phyloP scores from a whole-genome alignment of 306 rosid species.

The Trichosanthes cucumerina region DNA sequence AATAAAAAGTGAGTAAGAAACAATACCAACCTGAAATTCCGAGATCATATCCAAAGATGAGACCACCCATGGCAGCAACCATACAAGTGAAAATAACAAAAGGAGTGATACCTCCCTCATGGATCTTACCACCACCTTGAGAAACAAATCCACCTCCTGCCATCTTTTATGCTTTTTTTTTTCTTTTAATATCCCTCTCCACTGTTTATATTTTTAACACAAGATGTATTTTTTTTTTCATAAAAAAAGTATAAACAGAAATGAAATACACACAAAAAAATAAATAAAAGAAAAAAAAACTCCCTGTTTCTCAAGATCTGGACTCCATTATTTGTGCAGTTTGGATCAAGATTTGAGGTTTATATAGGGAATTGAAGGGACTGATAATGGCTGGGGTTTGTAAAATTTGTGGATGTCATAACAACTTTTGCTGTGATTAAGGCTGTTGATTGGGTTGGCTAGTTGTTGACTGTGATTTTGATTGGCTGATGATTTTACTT shows the following conservation, averaged over 20 bases:
- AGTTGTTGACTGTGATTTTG: not conserved
- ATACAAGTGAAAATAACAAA: conserved; percentile 21
- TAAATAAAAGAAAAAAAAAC: not conserved
- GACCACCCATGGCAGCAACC: conserved; percentile 46
- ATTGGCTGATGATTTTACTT: not conserved
- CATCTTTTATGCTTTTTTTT: conserved; percentile 7
- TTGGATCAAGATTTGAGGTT: not conserved
- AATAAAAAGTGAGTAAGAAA: not conserved
- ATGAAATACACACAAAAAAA: not conserved
- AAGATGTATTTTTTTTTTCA: not conserved
- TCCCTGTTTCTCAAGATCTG: not conserved
- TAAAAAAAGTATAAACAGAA: not conserved
- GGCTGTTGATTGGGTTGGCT: not conserved
- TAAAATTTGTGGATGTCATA: not conserved
- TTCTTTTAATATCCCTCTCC: not conserved
- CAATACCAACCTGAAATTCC: conserved; percentile 25
- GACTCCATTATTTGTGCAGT: not conserved
- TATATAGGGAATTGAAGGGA: not conserved
- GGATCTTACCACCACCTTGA: conserved; percentile 10
- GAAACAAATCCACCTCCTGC: conserved; percentile 22
- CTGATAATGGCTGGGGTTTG: not conserved
- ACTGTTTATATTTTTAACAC: not conserved
- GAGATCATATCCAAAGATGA: conserved; percentile 38
- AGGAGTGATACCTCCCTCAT: conserved; percentile 18
- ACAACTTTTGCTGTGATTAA: not conserved